Evolutionary conservation across 2,329 filamentous ascomycete genomes (phyloP).

Genomic region (Allantophomopsis cytisporea): DNA sequence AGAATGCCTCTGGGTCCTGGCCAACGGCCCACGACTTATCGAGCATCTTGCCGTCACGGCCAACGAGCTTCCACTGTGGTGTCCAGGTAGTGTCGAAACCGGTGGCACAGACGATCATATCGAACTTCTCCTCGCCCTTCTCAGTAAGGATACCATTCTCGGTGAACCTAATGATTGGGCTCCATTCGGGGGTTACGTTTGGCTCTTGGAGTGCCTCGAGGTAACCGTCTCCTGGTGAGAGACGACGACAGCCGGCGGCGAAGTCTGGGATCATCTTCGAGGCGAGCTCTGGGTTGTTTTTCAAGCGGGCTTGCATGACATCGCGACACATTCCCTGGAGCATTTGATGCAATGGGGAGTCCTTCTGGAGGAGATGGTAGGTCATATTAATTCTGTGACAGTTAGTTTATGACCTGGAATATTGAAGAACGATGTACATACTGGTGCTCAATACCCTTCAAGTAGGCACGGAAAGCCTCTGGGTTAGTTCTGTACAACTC

Average conservation of each 20-base stretch:
- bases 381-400: neutral
- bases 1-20: slow-evolving; percentile 15
- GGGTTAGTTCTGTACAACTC: slow-evolving; percentile 23
- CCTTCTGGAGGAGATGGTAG: slow-evolving; percentile 38
- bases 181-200: slow-evolving; percentile 23
- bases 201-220: slow-evolving; percentile 22
- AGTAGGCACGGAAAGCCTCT: slow-evolving; percentile 23
- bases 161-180: slow-evolving; percentile 29
- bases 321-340: slow-evolving; percentile 31
- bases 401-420: neutral
- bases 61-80: slow-evolving; percentile 10
- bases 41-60: slow-evolving; percentile 10
- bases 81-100: slow-evolving; percentile 18
- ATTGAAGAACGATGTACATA: slow-evolving; percentile 33
- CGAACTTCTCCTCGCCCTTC: slow-evolving; percentile 16
- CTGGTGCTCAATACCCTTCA: slow-evolving; percentile 34
- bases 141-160: slow-evolving; percentile 17
- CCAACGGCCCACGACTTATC: slow-evolving; percentile 13
- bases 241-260: slow-evolving; percentile 26
- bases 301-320: slow-evolving; percentile 39
- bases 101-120: slow-evolving; percentile 23
- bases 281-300: slow-evolving; percentile 29
- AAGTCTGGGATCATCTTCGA: slow-evolving; percentile 22
- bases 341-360: slow-evolving; percentile 32
- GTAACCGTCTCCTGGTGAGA: slow-evolving; percentile 26